Evolutionary conservation across 371 early-diverging fungal genomes (phyloP), one percentile per base, ranked within the genome.

Genomic region (Mortierella sp.): DNA sequence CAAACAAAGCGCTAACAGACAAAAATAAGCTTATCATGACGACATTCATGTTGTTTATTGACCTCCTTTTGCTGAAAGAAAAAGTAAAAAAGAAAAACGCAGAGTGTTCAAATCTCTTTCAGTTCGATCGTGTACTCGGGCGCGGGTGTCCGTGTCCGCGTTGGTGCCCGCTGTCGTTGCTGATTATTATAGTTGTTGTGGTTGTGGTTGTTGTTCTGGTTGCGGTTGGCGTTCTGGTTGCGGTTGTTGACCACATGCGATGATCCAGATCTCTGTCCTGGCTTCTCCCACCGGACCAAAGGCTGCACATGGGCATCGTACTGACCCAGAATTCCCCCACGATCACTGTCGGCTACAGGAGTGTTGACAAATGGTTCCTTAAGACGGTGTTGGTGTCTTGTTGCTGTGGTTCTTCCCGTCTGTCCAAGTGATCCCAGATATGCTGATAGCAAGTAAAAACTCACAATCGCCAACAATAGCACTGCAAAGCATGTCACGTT

Each of bases 241-340:
- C 13, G n/a, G 26, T 57, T 0, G n/a, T 13, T 60, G 21, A 16
- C 19, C 1, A 63, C 21, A 63, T 63, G 34, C 63, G 63, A 63
- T 2, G 63, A 34, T 2, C 19, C 21, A 14, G 83, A 73, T 16
- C 58, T n/a, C 50, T 57, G 72, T 38, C 76, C 85, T 16, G 85
- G 85, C 21, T 73, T 76, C 74, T 81, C 84, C 81, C 81, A 84
- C 9, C 68, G 65, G 76, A 47, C 63, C 71, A 81, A 60, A 28
- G 77, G 77, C 70, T 81, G 73, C 44, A 84, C 85, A 81, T 84
- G 81, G 13, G 81, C 74, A 47, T 84, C 85, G 54, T 84, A 84
- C 19, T 70, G 76, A 16, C 73, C 70, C 21, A 70, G 55, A 19
- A 55, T 63, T 14, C 38, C 60, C 16, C 60, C 63, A 7, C 63